Conservation (phyloP, 768 basidiomycete species). For the Suillus discolor region DNA sequence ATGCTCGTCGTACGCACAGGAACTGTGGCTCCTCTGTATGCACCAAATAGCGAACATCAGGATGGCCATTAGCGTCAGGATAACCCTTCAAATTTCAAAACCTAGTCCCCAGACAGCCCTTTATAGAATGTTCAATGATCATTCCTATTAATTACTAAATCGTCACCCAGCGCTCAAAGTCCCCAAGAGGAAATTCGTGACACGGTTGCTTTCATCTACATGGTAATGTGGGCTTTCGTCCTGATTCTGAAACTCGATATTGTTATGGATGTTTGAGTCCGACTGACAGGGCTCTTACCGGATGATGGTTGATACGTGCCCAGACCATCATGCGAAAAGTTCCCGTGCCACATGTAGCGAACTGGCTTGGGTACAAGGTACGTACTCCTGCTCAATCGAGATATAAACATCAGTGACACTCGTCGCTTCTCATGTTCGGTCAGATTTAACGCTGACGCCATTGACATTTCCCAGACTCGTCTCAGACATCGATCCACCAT, state of each 20-base stretch:
- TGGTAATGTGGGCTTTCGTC: not conserved
- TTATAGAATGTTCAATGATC: not conserved
- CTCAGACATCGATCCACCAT: slow-evolving; percentile 14
- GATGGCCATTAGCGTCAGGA: not conserved
- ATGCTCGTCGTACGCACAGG: no score
- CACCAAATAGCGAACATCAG: no score
- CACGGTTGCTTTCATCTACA: not conserved
- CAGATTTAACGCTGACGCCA: not conserved
- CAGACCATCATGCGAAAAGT: not conserved
- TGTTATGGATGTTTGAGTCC: slow-evolving; percentile 2
- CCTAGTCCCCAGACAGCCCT: not conserved
- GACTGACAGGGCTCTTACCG: not conserved
- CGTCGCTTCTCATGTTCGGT: not conserved
- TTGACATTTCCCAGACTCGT: not conserved
- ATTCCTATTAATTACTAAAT: not conserved
- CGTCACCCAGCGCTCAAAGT: not conserved
- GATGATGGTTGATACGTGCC: not conserved
- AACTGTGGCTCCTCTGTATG: no score
- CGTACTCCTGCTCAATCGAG: not conserved
- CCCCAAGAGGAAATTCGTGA: not conserved
- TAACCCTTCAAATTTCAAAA: not conserved
- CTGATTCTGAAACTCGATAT: slow-evolving; percentile 1
- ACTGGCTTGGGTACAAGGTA: not conserved
- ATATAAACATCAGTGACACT: not conserved
- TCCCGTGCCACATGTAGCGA: not conserved